phyloP scores from a whole-genome alignment of 345 rosid genomes.

The Angophora floribunda region DNA sequence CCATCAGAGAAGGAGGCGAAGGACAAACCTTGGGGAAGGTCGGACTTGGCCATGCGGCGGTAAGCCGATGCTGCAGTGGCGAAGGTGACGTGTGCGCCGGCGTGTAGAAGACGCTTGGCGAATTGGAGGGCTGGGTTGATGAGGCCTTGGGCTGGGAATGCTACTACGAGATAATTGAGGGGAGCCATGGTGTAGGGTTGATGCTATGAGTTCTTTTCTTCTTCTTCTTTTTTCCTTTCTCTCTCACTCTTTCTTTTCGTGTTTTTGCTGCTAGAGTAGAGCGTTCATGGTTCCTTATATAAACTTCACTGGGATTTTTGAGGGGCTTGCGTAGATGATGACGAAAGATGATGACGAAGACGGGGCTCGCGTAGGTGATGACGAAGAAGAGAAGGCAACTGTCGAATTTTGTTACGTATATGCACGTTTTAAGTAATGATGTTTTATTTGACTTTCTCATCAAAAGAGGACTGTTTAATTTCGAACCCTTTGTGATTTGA shows the following conservation, averaged over 20 bases:
- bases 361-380: neutral
- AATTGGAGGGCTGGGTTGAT: slow-evolving; percentile 50
- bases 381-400: neutral
- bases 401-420: neutral
- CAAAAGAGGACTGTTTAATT: neutral
- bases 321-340: neutral
- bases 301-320: neutral
- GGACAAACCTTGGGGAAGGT: slow-evolving; percentile 15
- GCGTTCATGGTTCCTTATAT: neutral
- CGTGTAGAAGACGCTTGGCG: slow-evolving; percentile 40
- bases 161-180: slow-evolving; percentile 40
- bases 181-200: neutral
- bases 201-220: neutral
- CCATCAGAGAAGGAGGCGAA: slow-evolving; percentile 53
- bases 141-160: slow-evolving; percentile 56
- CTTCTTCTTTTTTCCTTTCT: neutral
- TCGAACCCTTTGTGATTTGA: neutral
- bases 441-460: too few species aligned
- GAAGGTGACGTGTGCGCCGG: slow-evolving; percentile 44
- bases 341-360: neutral
- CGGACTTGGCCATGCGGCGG: slow-evolving; percentile 28
- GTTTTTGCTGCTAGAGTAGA: neutral
- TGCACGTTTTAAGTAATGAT: neutral
- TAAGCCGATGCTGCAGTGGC: slow-evolving; percentile 18
- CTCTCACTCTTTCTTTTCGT: neutral